Percentiles rank a stretch among this genome's conserved stretches.
These are phyloP conservation scores for Scheffersomyces quercinus DNA, from an alignment of 1,139 yeast genomes.

Conservation along the genomic window DNA sequence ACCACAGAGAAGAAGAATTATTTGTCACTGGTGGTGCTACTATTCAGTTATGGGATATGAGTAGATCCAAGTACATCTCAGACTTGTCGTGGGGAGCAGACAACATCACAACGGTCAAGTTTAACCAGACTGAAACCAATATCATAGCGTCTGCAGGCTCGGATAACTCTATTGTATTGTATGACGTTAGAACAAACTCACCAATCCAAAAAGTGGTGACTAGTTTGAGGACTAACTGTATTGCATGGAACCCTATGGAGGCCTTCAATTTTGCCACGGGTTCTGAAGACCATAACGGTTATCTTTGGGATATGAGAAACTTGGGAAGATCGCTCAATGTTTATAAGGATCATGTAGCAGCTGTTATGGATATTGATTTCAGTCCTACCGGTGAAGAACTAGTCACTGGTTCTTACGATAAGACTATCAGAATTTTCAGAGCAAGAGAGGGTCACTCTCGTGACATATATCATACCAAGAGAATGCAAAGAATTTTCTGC, in stretches of 20 bases:
- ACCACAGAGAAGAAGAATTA: slow-evolving; percentile 68
- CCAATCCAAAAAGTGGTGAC: slow-evolving; percentile 92
- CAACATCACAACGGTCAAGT: slow-evolving; percentile 76
- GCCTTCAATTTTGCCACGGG: slow-evolving; percentile 93
- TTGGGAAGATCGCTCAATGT: slow-evolving; percentile 77
- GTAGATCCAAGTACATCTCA: slow-evolving; percentile 72
- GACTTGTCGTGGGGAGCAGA: slow-evolving; percentile 96
- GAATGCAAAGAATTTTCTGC: slow-evolving; percentile 94
- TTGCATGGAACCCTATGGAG: slow-evolving; percentile 98
- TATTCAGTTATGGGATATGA: slow-evolving; percentile 87
- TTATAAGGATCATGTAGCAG: slow-evolving; percentile 94
- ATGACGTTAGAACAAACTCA: slow-evolving; percentile 88
- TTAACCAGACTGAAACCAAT: slow-evolving; percentile 88
- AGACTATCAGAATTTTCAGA: slow-evolving; percentile 80
- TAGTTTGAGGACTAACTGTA: slow-evolving; percentile 76
- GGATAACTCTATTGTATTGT: slow-evolving; percentile 85
- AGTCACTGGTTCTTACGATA: slow-evolving; percentile 94
- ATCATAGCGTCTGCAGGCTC: slow-evolving; percentile 89
- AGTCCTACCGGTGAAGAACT: slow-evolving; percentile 97
- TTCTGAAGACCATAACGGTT: slow-evolving; percentile 92
- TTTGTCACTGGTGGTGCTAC: slow-evolving; percentile 94
- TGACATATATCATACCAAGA: slow-evolving; percentile 92
- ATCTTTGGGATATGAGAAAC: slow-evolving; percentile 95
- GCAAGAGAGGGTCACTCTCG: slow-evolving; percentile 86
- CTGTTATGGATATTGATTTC: slow-evolving; percentile 91